These are phyloP conservation scores for Hyaloscypha hepaticicola DNA, from an alignment of 495 filamentous ascomycete genomes.

Conservation along the genomic window DNA sequence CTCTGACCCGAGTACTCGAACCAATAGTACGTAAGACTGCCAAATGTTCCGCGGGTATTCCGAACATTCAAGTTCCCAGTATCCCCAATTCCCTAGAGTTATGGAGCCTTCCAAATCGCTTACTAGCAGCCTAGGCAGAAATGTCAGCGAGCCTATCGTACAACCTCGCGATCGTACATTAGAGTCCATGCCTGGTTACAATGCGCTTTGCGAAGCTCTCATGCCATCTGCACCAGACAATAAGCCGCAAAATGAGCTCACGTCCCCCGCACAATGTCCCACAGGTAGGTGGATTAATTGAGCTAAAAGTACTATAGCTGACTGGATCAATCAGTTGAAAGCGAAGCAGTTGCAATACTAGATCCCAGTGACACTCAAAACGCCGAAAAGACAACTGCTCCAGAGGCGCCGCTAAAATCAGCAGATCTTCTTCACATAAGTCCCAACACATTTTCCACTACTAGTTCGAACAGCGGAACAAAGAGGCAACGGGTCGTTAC, in stretches of 20 bases:
- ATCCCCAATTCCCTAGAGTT: not conserved
- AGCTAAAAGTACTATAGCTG: not conserved
- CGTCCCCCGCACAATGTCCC: not conserved
- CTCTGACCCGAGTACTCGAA: slow-evolving; percentile 30
- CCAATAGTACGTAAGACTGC: slow-evolving; percentile 36
- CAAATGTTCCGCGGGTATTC: too few relatives aligned
- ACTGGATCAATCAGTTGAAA: not conserved
- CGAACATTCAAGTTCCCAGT: too few relatives aligned
- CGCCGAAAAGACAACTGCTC: slow-evolving; percentile 25
- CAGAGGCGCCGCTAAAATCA: not conserved
- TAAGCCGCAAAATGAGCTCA: slow-evolving; percentile 34
- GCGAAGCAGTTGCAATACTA: too few relatives aligned
- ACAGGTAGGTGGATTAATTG: not conserved
- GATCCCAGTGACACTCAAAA: too few relatives aligned
- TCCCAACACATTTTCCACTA: slow-evolving; percentile 7
- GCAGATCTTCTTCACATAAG: slow-evolving; percentile 6
- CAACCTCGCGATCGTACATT: slow-evolving; percentile 37
- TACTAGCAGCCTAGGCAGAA: not conserved
- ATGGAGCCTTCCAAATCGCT: not conserved
- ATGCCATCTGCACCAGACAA: slow-evolving; percentile 48
- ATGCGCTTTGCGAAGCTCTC: slow-evolving; percentile 38
- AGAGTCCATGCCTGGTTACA: slow-evolving; percentile 37
- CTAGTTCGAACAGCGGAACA: slow-evolving; percentile 10
- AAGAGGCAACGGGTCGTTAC: slow-evolving; percentile 48
- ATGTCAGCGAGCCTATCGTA: slow-evolving; percentile 32